phyloP scores from a whole-genome alignment of 1,284 basidiomycete species.

The Psilocybe mexicana region DNA sequence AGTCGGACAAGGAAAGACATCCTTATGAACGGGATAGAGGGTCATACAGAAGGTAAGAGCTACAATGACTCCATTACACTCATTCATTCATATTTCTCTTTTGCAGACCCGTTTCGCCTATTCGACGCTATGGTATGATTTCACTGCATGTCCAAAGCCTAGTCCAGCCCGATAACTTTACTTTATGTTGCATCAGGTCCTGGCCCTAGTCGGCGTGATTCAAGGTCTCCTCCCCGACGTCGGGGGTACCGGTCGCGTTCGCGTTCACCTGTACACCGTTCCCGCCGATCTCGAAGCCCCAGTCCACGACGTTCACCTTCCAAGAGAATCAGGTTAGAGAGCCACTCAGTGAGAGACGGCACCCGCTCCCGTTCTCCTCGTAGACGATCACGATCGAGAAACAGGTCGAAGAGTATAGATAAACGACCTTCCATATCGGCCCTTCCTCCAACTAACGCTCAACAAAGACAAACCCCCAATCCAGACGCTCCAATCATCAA shows the following conservation, averaged over 20 bases:
- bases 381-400: conserved; percentile 14
- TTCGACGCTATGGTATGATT: conserved; percentile 17
- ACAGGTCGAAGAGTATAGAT: conserved; percentile 18
- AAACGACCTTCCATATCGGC: conserved; percentile 2
- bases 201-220: conserved; percentile 19
- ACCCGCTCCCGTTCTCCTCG: conserved; percentile 25
- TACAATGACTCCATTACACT: neutral
- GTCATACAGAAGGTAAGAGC: conserved; percentile 21
- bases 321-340: conserved; percentile 35
- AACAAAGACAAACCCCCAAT: neutral
- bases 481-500: neutral
- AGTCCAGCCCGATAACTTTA: neutral
- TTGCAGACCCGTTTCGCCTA: conserved; percentile 19
- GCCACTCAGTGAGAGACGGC: conserved; percentile 33
- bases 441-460: neutral
- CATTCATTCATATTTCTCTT: neutral
- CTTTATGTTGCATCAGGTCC: neutral
- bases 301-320: conserved; percentile 27
- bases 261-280: conserved; percentile 25
- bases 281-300: conserved; percentile 24
- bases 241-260: conserved; percentile 19
- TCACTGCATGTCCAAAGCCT: neutral
- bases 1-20: conserved; percentile 21
- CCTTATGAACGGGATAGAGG: conserved; percentile 21
- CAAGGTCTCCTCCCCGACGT: conserved; percentile 21